A percentile compares a stretch with the other conserved stretches of the same genome.
Evolutionary conservation across 2,329 filamentous ascomycete species (phyloP).

Genomic region (Alternaria rosae): DNA sequence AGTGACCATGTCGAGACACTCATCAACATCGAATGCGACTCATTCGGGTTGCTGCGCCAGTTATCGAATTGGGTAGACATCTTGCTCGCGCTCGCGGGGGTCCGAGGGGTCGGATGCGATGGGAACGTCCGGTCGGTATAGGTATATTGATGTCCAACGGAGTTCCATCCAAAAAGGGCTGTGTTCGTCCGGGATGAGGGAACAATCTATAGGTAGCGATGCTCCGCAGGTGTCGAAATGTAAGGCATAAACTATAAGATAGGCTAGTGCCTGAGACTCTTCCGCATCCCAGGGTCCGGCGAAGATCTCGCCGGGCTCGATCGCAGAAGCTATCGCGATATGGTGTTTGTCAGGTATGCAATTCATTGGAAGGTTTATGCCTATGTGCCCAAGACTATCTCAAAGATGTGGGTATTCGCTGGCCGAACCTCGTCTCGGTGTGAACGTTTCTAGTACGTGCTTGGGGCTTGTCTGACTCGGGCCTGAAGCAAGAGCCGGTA

Average conservation of each 20-base stretch:
- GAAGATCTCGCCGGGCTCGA: background rate
- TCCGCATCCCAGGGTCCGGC: background rate
- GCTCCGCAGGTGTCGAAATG: background rate
- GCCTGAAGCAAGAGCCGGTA: background rate
- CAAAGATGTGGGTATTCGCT: background rate
- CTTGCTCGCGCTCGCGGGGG: background rate
- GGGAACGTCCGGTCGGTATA: background rate
- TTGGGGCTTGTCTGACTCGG: background rate
- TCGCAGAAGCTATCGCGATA: background rate
- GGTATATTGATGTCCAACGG: background rate
- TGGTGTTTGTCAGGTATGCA: background rate
- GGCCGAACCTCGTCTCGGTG: background rate
- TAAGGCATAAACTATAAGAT: background rate
- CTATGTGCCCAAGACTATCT: background rate
- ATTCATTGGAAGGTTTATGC: background rate
- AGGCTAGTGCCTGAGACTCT: background rate
- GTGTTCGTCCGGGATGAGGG: background rate
- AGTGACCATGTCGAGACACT: conserved; percentile 1
- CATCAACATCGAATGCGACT: conserved; percentile 7
- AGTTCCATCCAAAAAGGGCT: background rate
- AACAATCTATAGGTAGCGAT: background rate
- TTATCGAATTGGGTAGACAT: conserved; percentile 8
- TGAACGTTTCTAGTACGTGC: background rate
- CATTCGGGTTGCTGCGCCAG: conserved; percentile 5
- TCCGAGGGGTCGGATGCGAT: background rate